phyloP scores from a whole-genome alignment of 2,329 filamentous ascomycete species.

The Raffaelea albimanens region DNA sequence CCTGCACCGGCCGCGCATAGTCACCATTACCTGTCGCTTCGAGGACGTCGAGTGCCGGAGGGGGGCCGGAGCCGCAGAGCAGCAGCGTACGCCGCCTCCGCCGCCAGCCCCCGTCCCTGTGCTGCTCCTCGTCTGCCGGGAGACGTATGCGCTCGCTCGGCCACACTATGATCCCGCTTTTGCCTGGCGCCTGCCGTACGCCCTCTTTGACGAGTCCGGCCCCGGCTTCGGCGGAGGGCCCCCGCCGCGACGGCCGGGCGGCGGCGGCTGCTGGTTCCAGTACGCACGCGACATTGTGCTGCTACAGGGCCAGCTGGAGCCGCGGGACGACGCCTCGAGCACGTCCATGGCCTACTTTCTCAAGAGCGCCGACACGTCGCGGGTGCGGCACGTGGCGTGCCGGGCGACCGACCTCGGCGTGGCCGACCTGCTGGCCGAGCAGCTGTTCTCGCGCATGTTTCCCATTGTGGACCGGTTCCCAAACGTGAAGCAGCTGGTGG shows the following conservation, averaged over 20 bases:
- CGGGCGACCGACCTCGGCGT: not conserved
- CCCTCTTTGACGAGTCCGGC: constrained; percentile 17
- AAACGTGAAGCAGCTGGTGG: not conserved
- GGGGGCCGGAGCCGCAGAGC: too few species aligned
- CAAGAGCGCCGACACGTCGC: not conserved
- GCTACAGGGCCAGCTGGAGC: not conserved
- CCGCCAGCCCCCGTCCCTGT: constrained; percentile 22
- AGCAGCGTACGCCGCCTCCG: constrained; percentile 15
- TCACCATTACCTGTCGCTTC: constrained; percentile 28
- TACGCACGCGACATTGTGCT: not conserved
- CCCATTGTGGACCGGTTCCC: not conserved
- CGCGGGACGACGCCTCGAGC: not conserved
- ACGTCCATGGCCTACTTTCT: not conserved
- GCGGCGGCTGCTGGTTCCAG: not conserved
- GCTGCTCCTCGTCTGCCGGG: constrained; percentile 34
- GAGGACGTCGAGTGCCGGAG: too few species aligned
- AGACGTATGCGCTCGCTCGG: constrained; percentile 31
- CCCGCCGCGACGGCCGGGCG: not conserved
- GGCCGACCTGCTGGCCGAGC: not conserved
- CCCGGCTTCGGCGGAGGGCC: constrained; percentile 4
- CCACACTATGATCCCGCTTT: constrained; percentile 36
- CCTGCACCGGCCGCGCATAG: constrained; percentile 31
- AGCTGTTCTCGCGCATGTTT: not conserved
- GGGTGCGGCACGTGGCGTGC: not conserved
- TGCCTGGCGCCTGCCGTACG: constrained; percentile 34